Evolutionary conservation across 768 basidiomycete species (phyloP).

Genomic region (Clavaria fumosa): DNA sequence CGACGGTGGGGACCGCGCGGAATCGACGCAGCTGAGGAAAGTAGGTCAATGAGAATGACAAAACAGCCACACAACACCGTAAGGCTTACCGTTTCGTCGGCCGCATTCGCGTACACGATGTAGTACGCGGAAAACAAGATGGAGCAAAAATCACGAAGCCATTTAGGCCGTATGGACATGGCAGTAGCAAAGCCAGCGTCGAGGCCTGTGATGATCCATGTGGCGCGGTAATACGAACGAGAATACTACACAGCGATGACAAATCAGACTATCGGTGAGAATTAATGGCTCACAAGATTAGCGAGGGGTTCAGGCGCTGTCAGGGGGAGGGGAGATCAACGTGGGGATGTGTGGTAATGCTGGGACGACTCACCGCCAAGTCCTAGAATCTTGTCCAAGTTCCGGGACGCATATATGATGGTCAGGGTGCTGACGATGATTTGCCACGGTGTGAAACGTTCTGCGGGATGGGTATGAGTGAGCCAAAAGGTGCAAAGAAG

Average conservation of each 20-base stretch:
- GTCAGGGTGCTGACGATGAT: slow-evolving; percentile 79
- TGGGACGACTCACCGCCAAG: slow-evolving; percentile 44
- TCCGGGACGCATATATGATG: slow-evolving; percentile 63
- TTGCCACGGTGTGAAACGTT: slow-evolving; percentile 92
- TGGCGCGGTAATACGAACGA: slow-evolving; percentile 86
- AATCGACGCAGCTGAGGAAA: slow-evolving; percentile 65
- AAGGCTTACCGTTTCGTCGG: slow-evolving; percentile 79
- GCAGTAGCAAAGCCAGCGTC: slow-evolving; percentile 97
- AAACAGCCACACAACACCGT: background rate
- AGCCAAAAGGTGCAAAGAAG: background rate
- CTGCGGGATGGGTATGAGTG: slow-evolving; percentile 21
- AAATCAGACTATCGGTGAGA: slow-evolving; percentile 1
- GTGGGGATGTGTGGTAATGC: background rate
- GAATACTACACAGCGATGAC: slow-evolving; percentile 46
- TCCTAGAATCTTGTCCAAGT: slow-evolving; percentile 76
- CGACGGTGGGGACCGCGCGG: slow-evolving; percentile 86
- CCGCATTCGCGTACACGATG: slow-evolving; percentile 72
- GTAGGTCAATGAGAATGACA: slow-evolving; percentile 1
- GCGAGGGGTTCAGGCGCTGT: slow-evolving; percentile 89
- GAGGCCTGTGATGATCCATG: slow-evolving; percentile 87
- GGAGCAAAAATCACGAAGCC: slow-evolving; percentile 79
- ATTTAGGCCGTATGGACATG: slow-evolving; percentile 82
- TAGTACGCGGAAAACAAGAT: slow-evolving; percentile 83
- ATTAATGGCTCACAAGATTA: slow-evolving; percentile 39
- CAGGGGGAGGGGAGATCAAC: slow-evolving; percentile 6